A percentile compares a stretch with the other conserved stretches of the same genome.
These are phyloP conservation scores for Skeletonema potamos DNA, from an alignment of 108 stramenopile species.

Conservation along the genomic window DNA sequence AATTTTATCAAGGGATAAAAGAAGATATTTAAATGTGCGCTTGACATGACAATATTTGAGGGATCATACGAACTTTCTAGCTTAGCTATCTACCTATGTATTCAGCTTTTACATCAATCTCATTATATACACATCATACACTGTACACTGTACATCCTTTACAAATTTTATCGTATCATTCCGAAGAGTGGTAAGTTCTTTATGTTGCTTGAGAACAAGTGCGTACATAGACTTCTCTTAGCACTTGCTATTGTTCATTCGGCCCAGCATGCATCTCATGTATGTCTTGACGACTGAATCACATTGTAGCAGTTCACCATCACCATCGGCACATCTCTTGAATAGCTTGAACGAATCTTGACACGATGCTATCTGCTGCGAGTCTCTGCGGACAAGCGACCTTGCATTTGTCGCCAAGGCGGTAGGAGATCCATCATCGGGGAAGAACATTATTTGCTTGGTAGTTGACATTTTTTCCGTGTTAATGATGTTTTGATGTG, in stretches of 20 bases:
- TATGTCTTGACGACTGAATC: slow-evolving; percentile 22
- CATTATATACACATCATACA: not conserved
- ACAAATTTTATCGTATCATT: not conserved
- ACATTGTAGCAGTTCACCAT: slow-evolving; percentile 21
- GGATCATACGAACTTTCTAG: not conserved
- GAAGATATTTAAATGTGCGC: too few species aligned
- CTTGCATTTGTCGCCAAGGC: not conserved
- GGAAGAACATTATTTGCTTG: not conserved
- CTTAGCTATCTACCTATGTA: not conserved
- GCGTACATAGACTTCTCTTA: not conserved
- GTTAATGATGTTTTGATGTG: too few species aligned
- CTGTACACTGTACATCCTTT: not conserved
- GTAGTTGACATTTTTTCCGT: not conserved
- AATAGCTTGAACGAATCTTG: slow-evolving; percentile 35
- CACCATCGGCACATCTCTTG: slow-evolving; percentile 19
- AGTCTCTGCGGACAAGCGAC: not conserved
- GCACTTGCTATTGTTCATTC: not conserved
- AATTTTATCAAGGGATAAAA: not conserved
- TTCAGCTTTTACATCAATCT: not conserved
- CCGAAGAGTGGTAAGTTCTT: not conserved
- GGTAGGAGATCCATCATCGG: not conserved
- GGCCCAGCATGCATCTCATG: slow-evolving; percentile 26
- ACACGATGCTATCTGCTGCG: slow-evolving; percentile 4
- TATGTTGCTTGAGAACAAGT: too few species aligned
- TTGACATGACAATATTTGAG: not conserved